Percentiles rank a stretch among this genome's conserved stretches.
These are phyloP conservation scores for Monilinia vaccinii-corymbosi DNA, from an alignment of 2,329 filamentous ascomycete genomes.

Conservation along the genomic window DNA sequence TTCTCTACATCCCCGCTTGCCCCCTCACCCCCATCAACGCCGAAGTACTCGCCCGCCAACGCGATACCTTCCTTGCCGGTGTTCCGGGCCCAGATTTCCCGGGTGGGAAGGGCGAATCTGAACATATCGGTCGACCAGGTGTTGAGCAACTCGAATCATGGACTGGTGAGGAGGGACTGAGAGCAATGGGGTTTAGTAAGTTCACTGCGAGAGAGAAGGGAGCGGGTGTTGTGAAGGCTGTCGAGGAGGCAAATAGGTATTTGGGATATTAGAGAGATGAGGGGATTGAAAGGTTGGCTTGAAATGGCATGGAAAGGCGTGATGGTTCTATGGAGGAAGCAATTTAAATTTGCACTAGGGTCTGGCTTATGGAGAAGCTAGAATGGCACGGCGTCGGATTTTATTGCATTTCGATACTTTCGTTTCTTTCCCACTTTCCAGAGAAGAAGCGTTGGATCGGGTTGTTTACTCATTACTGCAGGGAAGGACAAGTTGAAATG, in stretches of 20 bases:
- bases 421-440: background rate
- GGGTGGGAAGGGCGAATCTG: conserved; percentile 58
- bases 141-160: conserved; percentile 23
- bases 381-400: background rate
- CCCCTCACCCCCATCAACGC: conserved; percentile 70
- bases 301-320: background rate
- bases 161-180: conserved; percentile 42
- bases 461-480: background rate
- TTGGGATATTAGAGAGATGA: background rate
- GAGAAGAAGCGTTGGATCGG: background rate
- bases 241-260: background rate
- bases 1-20: conserved; percentile 82
- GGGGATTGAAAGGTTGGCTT: background rate
- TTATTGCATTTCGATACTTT: background rate
- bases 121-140: conserved; percentile 39
- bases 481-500: background rate
- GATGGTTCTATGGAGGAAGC: background rate
- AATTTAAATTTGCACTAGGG: background rate
- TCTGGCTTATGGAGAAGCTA: background rate
- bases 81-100: conserved; percentile 62
- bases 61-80: conserved; percentile 59
- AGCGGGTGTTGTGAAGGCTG: background rate
- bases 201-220: background rate
- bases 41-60: conserved; percentile 61
- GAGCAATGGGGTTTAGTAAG: conserved; percentile 45